A percentile compares a stretch with the other conserved stretches of the same genome.
Evolutionary conservation across 2,329 filamentous ascomycete species (phyloP).

Genomic region (Chaetomiaceae sp.): DNA sequence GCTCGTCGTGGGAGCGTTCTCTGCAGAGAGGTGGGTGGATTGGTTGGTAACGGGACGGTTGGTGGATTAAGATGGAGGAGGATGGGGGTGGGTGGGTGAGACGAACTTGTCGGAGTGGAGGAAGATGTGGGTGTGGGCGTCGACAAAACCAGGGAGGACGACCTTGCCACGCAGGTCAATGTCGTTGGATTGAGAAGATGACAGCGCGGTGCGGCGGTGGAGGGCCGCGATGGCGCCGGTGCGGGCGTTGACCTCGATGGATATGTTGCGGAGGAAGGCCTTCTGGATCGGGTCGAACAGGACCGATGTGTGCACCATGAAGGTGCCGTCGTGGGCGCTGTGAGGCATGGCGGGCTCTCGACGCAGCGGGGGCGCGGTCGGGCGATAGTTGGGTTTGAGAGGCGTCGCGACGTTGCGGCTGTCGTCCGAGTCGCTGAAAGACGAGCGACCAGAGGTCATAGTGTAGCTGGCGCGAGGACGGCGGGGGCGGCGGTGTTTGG

Average conservation of each 20-base stretch:
- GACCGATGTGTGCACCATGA: conserved; percentile 39
- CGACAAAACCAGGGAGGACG: conserved; percentile 48
- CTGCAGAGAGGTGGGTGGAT: conserved; percentile 17
- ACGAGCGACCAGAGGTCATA: background rate
- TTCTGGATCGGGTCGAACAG: conserved; percentile 43
- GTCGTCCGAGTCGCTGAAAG: background rate
- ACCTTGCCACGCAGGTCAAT: conserved; percentile 50
- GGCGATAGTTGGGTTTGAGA: background rate
- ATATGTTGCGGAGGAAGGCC: conserved; percentile 34
- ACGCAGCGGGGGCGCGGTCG: background rate
- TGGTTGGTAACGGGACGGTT: background rate
- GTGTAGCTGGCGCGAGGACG: no score
- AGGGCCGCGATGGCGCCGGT: conserved; percentile 37
- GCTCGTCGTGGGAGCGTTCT: conserved; percentile 37
- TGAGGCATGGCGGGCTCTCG: conserved; percentile 11
- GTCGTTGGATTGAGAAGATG: conserved; percentile 27
- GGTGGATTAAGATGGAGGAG: background rate
- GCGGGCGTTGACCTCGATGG: conserved; percentile 35
- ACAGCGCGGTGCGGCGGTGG: conserved; percentile 25
- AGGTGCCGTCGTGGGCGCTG: conserved; percentile 12
- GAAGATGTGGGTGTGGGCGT: conserved; percentile 53
- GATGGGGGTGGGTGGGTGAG: background rate
- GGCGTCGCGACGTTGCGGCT: background rate
- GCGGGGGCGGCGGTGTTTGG: no score
- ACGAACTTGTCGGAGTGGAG: conserved; percentile 41